These are phyloP conservation scores for Penicillium roqueforti DNA, from an alignment of 495 filamentous ascomycete species.

Conservation along the genomic window DNA sequence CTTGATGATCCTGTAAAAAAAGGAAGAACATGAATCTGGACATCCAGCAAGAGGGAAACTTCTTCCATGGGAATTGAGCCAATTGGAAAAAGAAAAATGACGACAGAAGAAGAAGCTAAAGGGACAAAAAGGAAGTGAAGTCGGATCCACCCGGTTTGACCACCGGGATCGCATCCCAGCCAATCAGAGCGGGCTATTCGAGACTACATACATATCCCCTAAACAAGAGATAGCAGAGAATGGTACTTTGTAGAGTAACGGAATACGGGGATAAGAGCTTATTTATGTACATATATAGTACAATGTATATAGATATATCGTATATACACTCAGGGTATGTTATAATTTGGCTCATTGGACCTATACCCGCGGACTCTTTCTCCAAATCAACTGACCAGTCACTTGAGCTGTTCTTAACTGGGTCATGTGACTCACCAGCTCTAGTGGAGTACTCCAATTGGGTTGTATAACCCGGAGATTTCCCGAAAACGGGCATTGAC, in stretches of 20 bases:
- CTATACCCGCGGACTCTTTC: neutral
- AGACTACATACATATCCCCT: neutral
- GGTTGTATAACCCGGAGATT: too few species aligned
- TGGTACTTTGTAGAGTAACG: too few species aligned
- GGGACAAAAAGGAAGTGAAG: neutral
- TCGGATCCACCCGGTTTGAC: neutral
- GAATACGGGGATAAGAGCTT: too few species aligned
- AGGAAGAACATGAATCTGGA: neutral
- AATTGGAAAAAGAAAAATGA: neutral
- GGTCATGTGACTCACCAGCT: too few species aligned
- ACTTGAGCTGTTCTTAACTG: too few species aligned
- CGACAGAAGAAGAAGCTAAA: neutral
- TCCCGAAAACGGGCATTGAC: too few species aligned
- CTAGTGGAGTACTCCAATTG: too few species aligned
- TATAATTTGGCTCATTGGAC: neutral
- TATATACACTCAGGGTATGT: too few species aligned
- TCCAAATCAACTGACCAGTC: neutral
- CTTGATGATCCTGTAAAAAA: too few species aligned
- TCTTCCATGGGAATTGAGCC: neutral
- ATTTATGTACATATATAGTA: too few species aligned
- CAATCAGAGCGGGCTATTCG: neutral
- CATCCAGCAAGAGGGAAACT: neutral
- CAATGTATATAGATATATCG: too few species aligned
- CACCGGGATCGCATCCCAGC: slow-evolving; percentile 6
- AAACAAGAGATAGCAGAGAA: too few species aligned